Conservation (phyloP, 805 yeast genomes). For the Wickerhamiella parazyma region DNA sequence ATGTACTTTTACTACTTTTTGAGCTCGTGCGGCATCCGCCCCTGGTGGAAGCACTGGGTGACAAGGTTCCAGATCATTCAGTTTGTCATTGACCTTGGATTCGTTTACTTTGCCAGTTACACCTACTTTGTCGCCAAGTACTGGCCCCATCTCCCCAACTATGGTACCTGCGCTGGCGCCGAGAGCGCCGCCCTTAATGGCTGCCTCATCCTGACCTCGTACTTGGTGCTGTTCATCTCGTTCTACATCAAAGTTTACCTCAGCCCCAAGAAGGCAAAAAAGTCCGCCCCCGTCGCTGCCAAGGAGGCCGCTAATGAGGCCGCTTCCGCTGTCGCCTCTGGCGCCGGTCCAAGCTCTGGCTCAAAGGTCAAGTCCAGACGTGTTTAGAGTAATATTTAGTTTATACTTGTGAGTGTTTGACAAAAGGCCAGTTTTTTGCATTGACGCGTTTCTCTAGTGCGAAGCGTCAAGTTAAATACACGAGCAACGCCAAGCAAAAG, state of each 20-base stretch:
- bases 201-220: conserved; percentile 72
- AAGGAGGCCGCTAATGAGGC: conserved; percentile 5
- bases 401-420: too few relatives aligned
- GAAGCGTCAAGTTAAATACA: too few relatives aligned
- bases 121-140: conserved; percentile 70
- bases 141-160: conserved; percentile 54
- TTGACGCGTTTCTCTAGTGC: too few relatives aligned
- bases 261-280: conserved; percentile 22
- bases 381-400: too few relatives aligned
- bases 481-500: too few relatives aligned
- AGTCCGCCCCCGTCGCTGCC: conserved; percentile 13
- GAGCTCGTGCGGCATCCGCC: conserved; percentile 82
- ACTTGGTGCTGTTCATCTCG: conserved; percentile 78
- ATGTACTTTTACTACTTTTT: conserved; percentile 98
- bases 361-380: conserved; percentile 1
- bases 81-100: conserved; percentile 74
- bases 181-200: conserved; percentile 90
- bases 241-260: conserved; percentile 83
- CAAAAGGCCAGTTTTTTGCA: too few relatives aligned
- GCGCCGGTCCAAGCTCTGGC: background rate
- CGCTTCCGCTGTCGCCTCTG: conserved; percentile 1
- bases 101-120: conserved; percentile 89
- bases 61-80: conserved; percentile 92
- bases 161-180: conserved; percentile 81
- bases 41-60: conserved; percentile 99